Base-by-base conservation (phyloP, 208 protist genomes). In the Leishmania major region DNA sequence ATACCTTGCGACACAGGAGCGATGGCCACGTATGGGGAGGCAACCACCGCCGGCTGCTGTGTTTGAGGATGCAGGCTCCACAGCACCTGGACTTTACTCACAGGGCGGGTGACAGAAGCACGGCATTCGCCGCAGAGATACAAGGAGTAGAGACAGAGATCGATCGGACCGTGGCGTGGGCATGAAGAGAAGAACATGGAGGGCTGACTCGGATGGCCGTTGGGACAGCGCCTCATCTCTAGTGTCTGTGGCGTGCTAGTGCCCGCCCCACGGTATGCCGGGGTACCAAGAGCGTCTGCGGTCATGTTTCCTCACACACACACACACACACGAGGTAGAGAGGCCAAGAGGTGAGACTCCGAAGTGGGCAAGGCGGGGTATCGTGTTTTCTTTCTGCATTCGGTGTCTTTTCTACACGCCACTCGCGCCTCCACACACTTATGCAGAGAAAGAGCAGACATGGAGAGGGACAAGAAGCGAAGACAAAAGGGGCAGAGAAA, bases 51-150 rank as follows among this genome's bases (percentile, higher is more conserved):
- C 13, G 62, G 31, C 31, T 35, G 62, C 31, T 40, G 62, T 13
- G 62, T 7, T 40, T 31, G 31, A 67, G 31, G 62, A 37, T 67
- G 31, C 62, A 15, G 31, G 15, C 62, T 5, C 31, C 62, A 67
- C 62, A 40, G 31, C 31, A 31, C n/a, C 31, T 67, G 31, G n/a
- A 37, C 62, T 31, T 67, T 31, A 37, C 62, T 15, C 62, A 67
- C 62, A 35, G n/a, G 28, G n/a, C 13, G 40, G 57, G 43, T 37
- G 62, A 49, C 31, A 75, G n/a, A 81, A 66, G 51, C n/a, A 78
- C 17, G 2, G 45, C 59, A 22, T 47, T 31, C 17, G 28, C 28
- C 57, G 55, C 10, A 72, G 66, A 59, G 60, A 71, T 67, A 37
- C 40, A 85, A 62, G 53, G 35, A 37, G 71, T 57, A 55, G 28